These are phyloP conservation scores for Phyllosticta citribraziliensis DNA, from an alignment of 2,329 filamentous ascomycete species.

Conservation along the genomic window DNA sequence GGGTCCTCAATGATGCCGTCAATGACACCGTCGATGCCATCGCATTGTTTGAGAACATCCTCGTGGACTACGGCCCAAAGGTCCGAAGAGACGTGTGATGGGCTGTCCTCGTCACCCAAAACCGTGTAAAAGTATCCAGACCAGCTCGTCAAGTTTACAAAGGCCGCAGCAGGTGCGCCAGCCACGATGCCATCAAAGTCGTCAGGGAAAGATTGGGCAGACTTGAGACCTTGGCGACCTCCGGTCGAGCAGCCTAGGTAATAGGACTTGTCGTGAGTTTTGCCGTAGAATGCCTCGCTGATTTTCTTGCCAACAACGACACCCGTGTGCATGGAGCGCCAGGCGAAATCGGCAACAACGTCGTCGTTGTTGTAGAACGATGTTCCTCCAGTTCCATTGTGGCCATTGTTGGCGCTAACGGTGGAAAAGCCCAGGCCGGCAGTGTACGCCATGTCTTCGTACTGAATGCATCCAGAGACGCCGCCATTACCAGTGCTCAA, in stretches of 20 bases:
- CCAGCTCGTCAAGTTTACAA: conserved; percentile 26
- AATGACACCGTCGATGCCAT: conserved; percentile 37
- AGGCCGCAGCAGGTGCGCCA: conserved; percentile 24
- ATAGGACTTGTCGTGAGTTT: conserved; percentile 31
- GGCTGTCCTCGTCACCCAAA: conserved; percentile 21
- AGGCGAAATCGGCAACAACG: conserved; percentile 40
- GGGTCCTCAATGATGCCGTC: conserved; percentile 42
- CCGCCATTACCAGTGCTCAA: conserved; percentile 33
- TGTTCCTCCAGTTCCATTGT: conserved; percentile 35
- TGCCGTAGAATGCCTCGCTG: conserved; percentile 30
- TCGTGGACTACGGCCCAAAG: conserved; percentile 35
- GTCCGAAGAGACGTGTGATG: conserved; percentile 29
- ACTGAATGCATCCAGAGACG: conserved; percentile 31
- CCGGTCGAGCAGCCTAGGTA: conserved; percentile 29
- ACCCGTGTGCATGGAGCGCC: conserved; percentile 34
- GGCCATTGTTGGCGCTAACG: conserved; percentile 33
- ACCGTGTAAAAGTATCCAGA: conserved; percentile 23
- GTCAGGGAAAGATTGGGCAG: conserved; percentile 24
- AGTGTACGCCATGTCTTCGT: conserved; percentile 30
- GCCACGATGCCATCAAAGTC: conserved; percentile 30
- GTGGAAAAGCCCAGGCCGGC: conserved; percentile 29
- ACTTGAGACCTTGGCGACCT: conserved; percentile 22
- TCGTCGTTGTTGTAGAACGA: conserved; percentile 35
- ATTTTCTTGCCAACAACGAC: conserved; percentile 33
- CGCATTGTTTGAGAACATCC: conserved; percentile 40